These are phyloP conservation scores for Spiromyces aspiralis DNA, from an alignment of 371 early-diverging fungal species.

Conservation along the genomic window DNA sequence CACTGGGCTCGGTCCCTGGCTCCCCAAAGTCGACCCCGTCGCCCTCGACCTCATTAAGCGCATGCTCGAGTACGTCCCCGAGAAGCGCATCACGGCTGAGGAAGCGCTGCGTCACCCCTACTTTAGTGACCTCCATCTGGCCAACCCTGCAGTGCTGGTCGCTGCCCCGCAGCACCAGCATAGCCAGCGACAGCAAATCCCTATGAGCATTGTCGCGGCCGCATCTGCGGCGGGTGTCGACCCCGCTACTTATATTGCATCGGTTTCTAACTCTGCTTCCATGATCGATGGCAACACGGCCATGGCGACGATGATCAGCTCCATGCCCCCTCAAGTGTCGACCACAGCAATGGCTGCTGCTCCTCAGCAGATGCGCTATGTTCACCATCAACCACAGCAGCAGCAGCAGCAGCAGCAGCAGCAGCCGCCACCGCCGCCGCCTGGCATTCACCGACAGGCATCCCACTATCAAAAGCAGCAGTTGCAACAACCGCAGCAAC, in stretches of 20 bases:
- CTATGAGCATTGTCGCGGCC: constrained; percentile 5
- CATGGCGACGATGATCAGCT: constrained; percentile 2
- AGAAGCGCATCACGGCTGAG: constrained; percentile 66
- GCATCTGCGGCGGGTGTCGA: constrained; percentile 17
- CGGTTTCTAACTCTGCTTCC: constrained; percentile 14
- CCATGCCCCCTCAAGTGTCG: too few relatives aligned
- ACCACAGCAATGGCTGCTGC: constrained; percentile 19
- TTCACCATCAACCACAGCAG: constrained; percentile 12
- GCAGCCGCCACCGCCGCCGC: constrained; percentile 5
- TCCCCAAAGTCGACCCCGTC: constrained; percentile 59
- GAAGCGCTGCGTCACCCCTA: constrained; percentile 68
- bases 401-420: constrained; percentile 12
- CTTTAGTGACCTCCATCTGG: constrained; percentile 55
- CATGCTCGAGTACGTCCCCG: constrained; percentile 72
- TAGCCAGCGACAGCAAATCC: constrained; percentile 3
- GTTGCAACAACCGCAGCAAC: neutral
- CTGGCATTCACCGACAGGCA: neutral
- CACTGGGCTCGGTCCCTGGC: constrained; percentile 38
- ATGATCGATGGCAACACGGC: constrained; percentile 7
- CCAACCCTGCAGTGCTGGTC: too few relatives aligned
- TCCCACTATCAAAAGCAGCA: neutral
- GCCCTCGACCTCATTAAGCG: constrained; percentile 60
- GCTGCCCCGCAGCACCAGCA: constrained; percentile 2
- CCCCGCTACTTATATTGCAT: constrained; percentile 11
- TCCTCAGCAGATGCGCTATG: constrained; percentile 5